A percentile compares a stretch with the other conserved stretches of the same genome.
These are phyloP conservation scores for Chara braunii DNA, from an alignment of 139 green algal genomes.

Conservation along the genomic window DNA sequence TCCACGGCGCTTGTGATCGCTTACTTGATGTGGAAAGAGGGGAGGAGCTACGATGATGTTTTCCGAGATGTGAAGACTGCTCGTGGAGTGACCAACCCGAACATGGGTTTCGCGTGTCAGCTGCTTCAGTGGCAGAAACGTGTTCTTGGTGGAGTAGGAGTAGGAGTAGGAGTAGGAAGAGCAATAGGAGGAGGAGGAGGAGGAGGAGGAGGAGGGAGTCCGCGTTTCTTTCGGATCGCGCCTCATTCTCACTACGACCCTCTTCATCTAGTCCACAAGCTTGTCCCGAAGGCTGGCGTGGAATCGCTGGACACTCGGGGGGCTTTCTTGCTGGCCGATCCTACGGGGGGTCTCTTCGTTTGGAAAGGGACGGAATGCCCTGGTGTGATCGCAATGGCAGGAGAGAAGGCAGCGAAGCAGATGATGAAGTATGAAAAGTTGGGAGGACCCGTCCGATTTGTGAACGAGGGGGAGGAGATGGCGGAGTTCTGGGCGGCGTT, in stretches of 20 bases:
- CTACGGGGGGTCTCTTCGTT: too few relatives aligned
- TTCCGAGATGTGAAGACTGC: conserved; percentile 68
- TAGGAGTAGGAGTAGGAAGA: too few relatives aligned
- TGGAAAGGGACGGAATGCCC: conserved; percentile 15
- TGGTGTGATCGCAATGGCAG: conserved; percentile 2
- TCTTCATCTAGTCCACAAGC: conserved; percentile 31
- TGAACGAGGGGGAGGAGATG: too few relatives aligned
- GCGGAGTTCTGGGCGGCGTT: too few relatives aligned
- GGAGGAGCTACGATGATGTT: conserved; percentile 68
- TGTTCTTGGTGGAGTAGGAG: too few relatives aligned
- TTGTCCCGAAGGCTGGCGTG: not conserved
- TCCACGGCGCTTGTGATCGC: conserved; percentile 77
- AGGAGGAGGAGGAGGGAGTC: not conserved
- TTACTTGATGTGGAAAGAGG: conserved; percentile 83
- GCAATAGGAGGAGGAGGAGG: too few relatives aligned
- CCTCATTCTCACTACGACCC: conserved; percentile 31
- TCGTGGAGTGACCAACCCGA: conserved; percentile 81
- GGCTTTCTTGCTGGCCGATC: conserved; percentile 18
- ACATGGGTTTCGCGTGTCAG: conserved; percentile 87
- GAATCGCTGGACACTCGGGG: conserved; percentile 17
- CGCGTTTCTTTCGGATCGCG: conserved; percentile 28
- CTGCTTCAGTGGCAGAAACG: conserved; percentile 85
- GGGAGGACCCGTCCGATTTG: too few relatives aligned
- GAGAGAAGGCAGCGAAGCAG: conserved; percentile 14
- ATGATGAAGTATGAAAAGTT: conserved; percentile 29